Base-by-base conservation (phyloP, 1,139 yeast genomes). In the Taphrina communis region DNA sequence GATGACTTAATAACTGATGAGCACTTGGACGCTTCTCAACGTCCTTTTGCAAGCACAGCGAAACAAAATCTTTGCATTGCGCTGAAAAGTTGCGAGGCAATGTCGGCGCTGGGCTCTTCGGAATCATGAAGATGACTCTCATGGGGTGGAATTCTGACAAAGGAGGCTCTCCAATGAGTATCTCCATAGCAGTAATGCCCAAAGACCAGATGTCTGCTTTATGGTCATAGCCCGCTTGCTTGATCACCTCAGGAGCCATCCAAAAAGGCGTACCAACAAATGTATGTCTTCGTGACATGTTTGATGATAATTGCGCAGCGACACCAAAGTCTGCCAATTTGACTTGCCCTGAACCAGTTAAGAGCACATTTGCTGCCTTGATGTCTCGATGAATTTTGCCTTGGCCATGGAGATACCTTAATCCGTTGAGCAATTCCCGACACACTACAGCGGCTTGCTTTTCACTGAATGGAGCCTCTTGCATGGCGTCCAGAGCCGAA, bases 181-280 rank as follows among this genome's bases (percentile, higher is more conserved):
- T 80, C 75, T 91, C 97, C 71, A 88, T 89, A 0, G 93, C 89
- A 46, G 97, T 90, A 72, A 94, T 90, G 0, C 99, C 99, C 69
- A 95, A 80, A 0, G 97, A 91, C 99, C 99, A 95, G 1, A 94
- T 86, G 77, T 95, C 99, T 0, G 99, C 97, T 14, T 89, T 85
- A 76, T 84, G 89, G 72, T 90, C 87, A 77, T 95, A 96, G 11
- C 94, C 97, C 60, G 89, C 88, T 76, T 91, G 97, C 74, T 87
- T 80, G 57, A 94, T 89, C 1, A 94, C 96, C 75, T 95, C 99
- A 0, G 99, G 99, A 0, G 98, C 96, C 99, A 95, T 95, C 95
- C 98, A 94, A 77, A 93, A 94, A 41, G 99, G 99, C 0, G 99
- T 94, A 0, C 99, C 99, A 8, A 94, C 99, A 75, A 96, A 94